Evolutionary conservation across 2,329 filamentous ascomycete species (phyloP).

Genomic region (Fusarium begoniae): DNA sequence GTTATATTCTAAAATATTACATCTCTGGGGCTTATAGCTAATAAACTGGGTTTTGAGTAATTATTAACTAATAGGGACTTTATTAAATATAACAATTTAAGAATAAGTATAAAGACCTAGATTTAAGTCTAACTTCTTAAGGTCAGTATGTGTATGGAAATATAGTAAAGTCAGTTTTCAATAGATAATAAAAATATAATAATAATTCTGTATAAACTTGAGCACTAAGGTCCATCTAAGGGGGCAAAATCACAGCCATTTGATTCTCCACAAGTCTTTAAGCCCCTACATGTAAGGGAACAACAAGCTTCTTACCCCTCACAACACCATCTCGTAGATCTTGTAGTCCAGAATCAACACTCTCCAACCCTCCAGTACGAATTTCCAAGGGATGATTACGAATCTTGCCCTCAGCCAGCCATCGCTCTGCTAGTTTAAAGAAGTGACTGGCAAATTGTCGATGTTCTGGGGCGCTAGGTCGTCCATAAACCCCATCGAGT

Average conservation of each 20-base stretch:
- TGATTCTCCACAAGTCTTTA: neutral
- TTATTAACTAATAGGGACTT: fast-evolving
- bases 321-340: neutral
- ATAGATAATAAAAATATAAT: neutral
- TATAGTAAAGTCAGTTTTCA: fast-evolving
- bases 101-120: fast-evolving
- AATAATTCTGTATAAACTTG: neutral
- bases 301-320: neutral
- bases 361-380: neutral
- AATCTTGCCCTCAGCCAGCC: neutral
- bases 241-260: neutral
- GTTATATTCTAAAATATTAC: fast-evolving
- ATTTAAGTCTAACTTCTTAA: fast-evolving
- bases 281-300: neutral
- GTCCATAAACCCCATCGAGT: neutral
- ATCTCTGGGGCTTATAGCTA: fast-evolving
- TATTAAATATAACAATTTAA: too few relatives aligned
- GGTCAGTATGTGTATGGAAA: fast-evolving
- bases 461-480: neutral
- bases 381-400: neutral
- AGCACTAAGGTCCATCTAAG: fast-evolving
- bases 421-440: neutral
- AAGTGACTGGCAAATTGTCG: neutral
- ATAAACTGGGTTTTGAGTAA: fast-evolving
- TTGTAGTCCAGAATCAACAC: neutral